These are phyloP conservation scores for Fusarium floridanum DNA, from an alignment of 2,329 filamentous ascomycete species.

Conservation along the genomic window DNA sequence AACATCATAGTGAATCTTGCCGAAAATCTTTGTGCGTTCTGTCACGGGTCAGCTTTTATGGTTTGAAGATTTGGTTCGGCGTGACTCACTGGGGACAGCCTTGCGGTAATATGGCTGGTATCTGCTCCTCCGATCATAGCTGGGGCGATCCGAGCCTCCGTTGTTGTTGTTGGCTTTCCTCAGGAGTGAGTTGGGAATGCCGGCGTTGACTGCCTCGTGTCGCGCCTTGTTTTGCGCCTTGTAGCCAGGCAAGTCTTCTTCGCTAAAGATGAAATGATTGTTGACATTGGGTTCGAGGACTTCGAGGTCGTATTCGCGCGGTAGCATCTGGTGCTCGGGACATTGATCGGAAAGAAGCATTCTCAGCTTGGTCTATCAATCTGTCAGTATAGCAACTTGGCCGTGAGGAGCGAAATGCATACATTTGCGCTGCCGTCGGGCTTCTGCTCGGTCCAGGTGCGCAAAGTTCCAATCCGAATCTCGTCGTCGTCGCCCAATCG, in stretches of 20 bases:
- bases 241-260: slow-evolving; percentile 82
- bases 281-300: slow-evolving; percentile 73
- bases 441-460: slow-evolving; percentile 68
- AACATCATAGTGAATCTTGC: slow-evolving; percentile 80
- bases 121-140: slow-evolving; percentile 59
- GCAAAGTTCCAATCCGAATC: slow-evolving; percentile 83
- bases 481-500: slow-evolving; percentile 84
- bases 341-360: slow-evolving; percentile 78
- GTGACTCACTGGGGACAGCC: slow-evolving; percentile 78
- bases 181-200: slow-evolving; percentile 70
- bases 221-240: slow-evolving; percentile 64
- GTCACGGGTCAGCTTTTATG: slow-evolving; percentile 27
- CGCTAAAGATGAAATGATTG: slow-evolving; percentile 93
- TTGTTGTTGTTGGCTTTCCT: slow-evolving; percentile 55
- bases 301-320: slow-evolving; percentile 88
- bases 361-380: slow-evolving; percentile 55
- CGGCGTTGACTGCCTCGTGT: slow-evolving; percentile 67
- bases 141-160: slow-evolving; percentile 57
- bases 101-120: slow-evolving; percentile 75
- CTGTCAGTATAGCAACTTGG: slow-evolving; percentile 17
- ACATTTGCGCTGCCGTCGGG: slow-evolving; percentile 64
- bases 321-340: slow-evolving; percentile 78
- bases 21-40: slow-evolving; percentile 84
- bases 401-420: slow-evolving; percentile 5
- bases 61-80: background rate